Evolutionary conservation across 768 basidiomycete genomes (phyloP), one percentile per base, ranked within the genome.

Genomic region (Saitozyma sp.): DNA sequence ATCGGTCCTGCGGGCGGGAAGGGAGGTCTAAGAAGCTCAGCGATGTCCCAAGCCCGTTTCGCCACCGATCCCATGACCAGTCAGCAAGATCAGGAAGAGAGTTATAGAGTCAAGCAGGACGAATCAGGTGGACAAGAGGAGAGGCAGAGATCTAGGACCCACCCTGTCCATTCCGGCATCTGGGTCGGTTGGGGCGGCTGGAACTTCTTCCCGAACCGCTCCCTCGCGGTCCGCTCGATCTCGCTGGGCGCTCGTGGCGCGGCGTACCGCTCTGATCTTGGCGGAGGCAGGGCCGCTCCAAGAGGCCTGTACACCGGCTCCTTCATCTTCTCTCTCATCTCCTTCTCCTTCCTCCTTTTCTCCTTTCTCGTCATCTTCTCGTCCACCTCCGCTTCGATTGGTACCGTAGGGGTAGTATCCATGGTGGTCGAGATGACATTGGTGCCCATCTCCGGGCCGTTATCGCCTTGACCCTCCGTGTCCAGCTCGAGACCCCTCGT

Each of bases 181-280:
- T 2, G 29, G 5, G 29, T 5, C 2, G 29, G 29, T 29, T 29
- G 29, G 29, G 29, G 29, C 29, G 2, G 2, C 29, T 29, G 29
- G 29, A 29, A 29, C 45, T 46, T 46, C 45, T 63, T 63, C 7
- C 51, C 20, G 53, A 56, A 73, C 49, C 71, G 29, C 42, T 69
- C 65, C 51, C 63, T 67, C 20, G 68, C 65, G 6, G 55, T 39
- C 40, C 66, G 52, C 50, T 67, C 68, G 29, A 69, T 67, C 38
- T 59, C 68, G 63, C 67, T 29, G 68, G 66, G 45, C 45, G 13
- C 16, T 65, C 65, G 71, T 0, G 71, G 71, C 50, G 69, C 66
- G 16, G 71, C 71, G 56, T 73, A 73, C 67, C 69, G 63, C 49
- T 68, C 67, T 19, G 60, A 63, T 50, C 61, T 59, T 4, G 70